Evolutionary conservation across 2,329 filamentous ascomycete species (phyloP).

Genomic region (Alternaria sp.): DNA sequence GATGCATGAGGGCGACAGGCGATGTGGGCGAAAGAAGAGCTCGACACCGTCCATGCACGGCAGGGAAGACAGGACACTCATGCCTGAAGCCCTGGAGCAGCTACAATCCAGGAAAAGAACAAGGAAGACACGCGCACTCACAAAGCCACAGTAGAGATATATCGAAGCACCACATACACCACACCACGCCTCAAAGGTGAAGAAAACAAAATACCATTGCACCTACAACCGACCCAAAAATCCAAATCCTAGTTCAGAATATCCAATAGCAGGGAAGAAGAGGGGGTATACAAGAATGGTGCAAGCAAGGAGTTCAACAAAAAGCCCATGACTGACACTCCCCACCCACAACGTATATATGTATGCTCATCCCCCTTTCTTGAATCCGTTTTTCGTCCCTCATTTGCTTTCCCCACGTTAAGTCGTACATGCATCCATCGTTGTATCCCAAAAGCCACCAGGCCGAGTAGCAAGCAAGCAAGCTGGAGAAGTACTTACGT

Average conservation of each 20-base stretch:
- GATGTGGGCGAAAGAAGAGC: background rate
- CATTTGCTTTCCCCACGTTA: slow-evolving; percentile 14
- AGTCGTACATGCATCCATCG: slow-evolving; percentile 17
- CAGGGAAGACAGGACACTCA: background rate
- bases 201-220: slow-evolving; percentile 2
- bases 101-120: background rate
- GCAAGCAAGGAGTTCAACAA: slow-evolving; percentile 4
- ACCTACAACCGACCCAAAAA: slow-evolving; percentile 3
- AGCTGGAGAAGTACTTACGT: slow-evolving; percentile 18
- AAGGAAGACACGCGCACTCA: background rate
- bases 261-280: slow-evolving; percentile 9
- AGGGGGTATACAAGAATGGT: slow-evolving; percentile 10
- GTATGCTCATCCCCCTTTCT: slow-evolving; percentile 4
- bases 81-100: background rate
- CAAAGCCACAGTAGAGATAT: background rate
- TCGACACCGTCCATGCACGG: background rate
- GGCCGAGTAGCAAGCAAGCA: background rate
- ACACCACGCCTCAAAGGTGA: background rate
- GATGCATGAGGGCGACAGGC: background rate
- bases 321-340: background rate
- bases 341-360: slow-evolving; percentile 7
- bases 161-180: background rate
- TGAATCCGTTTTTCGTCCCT: background rate
- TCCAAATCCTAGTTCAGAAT: background rate
- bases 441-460: slow-evolving; percentile 14